Percentiles rank a stretch among this genome's conserved stretches.
Conservation (phyloP, 108 stramenopile genomes). For the Skeletonema marinoi region DNA sequence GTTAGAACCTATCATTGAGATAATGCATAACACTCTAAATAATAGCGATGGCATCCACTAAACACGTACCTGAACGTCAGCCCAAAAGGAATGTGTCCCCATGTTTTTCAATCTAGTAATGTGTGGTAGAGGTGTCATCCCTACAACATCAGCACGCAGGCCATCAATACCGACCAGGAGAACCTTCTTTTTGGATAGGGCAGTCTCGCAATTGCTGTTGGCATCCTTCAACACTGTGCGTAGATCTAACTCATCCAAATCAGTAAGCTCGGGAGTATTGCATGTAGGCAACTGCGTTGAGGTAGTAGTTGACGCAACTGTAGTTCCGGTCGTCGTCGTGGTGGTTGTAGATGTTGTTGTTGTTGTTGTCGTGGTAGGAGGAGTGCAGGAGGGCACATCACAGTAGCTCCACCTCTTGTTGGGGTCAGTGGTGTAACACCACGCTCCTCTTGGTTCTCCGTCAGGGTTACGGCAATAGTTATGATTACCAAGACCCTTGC, state of each 20-base stretch:
- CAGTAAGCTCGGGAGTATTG: not conserved
- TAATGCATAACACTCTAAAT: no score
- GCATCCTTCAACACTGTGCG: not conserved
- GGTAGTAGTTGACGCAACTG: not conserved
- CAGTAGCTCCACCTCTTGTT: conserved; percentile 7
- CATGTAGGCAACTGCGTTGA: not conserved
- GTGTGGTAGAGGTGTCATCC: conserved; percentile 8
- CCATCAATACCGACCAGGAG: conserved; percentile 16
- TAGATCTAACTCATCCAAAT: not conserved
- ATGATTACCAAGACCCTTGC: not conserved
- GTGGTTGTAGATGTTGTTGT: not conserved
- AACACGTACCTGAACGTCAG: not conserved
- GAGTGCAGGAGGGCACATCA: not conserved
- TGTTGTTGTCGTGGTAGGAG: not conserved
- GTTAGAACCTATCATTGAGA: no score
- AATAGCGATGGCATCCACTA: no score
- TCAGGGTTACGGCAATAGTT: conserved; percentile 16
- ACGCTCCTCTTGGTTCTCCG: conserved; percentile 3
- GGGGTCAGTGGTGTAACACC: conserved; percentile 26
- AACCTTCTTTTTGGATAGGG: conserved; percentile 1
- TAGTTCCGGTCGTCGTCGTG: not conserved
- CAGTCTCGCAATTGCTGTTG: not conserved
- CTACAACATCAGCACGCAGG: conserved; percentile 7
- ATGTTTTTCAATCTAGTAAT: not conserved
- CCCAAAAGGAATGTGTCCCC: conserved; percentile 15